phyloP scores from a whole-genome alignment of 2,329 filamentous ascomycete genomes.

The Claviceps sp. region DNA sequence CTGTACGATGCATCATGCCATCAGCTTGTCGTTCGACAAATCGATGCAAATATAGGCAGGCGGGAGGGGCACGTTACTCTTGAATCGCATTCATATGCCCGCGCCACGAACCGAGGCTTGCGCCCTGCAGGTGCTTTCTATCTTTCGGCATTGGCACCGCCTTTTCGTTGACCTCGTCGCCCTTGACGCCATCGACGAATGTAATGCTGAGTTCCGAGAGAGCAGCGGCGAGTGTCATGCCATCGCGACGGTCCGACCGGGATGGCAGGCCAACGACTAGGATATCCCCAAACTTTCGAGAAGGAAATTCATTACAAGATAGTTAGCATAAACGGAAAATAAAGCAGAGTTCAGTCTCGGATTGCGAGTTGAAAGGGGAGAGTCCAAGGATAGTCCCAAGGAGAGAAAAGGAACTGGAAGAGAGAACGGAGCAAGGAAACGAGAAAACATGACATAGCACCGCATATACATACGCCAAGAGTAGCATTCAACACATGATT shows the following conservation, averaged over 20 bases:
- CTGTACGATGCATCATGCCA: slow-evolving; percentile 7
- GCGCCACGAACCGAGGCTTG: slow-evolving; percentile 22
- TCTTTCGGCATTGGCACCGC: slow-evolving; percentile 20
- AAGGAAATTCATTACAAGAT: too few relatives aligned
- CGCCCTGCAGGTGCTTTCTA: slow-evolving; percentile 16
- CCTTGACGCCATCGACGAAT: slow-evolving; percentile 32
- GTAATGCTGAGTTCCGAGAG: slow-evolving; percentile 30
- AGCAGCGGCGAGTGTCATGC: slow-evolving; percentile 32
- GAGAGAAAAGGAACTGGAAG: too few relatives aligned
- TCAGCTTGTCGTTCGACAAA: too few relatives aligned
- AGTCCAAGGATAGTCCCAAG: background rate
- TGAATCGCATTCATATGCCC: slow-evolving; percentile 26
- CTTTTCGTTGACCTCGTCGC: slow-evolving; percentile 23
- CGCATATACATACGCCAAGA: background rate
- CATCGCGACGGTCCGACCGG: slow-evolving; percentile 37
- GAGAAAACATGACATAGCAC: background rate
- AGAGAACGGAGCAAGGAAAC: background rate
- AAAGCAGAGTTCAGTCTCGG: too few relatives aligned
- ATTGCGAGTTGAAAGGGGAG: too few relatives aligned
- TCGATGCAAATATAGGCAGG: too few relatives aligned
- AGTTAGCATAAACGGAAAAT: too few relatives aligned
- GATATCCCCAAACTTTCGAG: slow-evolving; percentile 34
- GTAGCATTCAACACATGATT: background rate
- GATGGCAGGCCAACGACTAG: slow-evolving; percentile 38
- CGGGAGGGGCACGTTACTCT: slow-evolving; percentile 11